A percentile compares a stretch with the other conserved stretches of the same genome.
Conservation (phyloP, 805 yeast genomes). For the Metschnikowia arizonensis region DNA sequence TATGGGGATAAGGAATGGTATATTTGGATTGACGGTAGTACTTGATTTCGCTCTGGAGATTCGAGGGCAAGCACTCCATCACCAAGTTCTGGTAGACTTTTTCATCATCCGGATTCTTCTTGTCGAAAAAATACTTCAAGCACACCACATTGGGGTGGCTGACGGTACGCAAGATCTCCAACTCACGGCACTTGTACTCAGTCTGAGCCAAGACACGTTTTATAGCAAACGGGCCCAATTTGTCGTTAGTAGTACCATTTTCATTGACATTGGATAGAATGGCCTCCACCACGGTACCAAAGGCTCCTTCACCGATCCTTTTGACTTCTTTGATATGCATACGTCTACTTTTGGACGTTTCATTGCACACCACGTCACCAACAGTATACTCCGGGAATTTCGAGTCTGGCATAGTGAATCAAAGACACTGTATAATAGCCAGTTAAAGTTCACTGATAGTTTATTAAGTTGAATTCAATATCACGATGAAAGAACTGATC, state of each 20-base stretch:
- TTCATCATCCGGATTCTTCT: constrained; percentile 57
- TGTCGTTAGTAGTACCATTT: constrained; percentile 23
- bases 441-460: too few species aligned
- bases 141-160: constrained; percentile 77
- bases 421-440: too few species aligned
- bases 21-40: constrained; percentile 58
- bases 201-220: constrained; percentile 85
- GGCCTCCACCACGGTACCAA: constrained; percentile 81
- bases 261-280: constrained; percentile 39
- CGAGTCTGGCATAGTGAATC: constrained; percentile 5
- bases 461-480: too few species aligned
- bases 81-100: constrained; percentile 75
- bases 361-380: constrained; percentile 54
- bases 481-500: not conserved
- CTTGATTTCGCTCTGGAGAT: constrained; percentile 70
- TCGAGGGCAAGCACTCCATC: constrained; percentile 84
- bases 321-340: constrained; percentile 71
- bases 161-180: constrained; percentile 69
- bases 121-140: constrained; percentile 67
- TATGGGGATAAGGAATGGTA: constrained; percentile 66
- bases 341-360: constrained; percentile 47
- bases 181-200: constrained; percentile 77
- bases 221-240: constrained; percentile 82
- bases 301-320: constrained; percentile 81
- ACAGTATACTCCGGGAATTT: constrained; percentile 32